Conservation (phyloP, 495 filamentous ascomycete genomes). For the Aspergillus cavernicola region DNA sequence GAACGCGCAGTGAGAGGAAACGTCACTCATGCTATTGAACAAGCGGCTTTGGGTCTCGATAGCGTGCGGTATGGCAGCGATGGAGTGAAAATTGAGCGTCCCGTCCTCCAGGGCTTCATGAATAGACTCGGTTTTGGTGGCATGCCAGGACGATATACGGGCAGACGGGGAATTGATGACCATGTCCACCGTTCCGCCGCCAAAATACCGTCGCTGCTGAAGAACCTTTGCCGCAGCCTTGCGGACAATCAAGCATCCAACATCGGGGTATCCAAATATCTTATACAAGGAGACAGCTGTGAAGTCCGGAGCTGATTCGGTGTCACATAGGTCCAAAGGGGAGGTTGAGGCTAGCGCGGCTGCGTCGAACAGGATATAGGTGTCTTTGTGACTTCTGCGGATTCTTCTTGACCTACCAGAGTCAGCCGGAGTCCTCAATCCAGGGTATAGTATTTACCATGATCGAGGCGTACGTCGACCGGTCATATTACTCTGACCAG, state of each 20-base stretch:
- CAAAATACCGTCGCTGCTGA: slow-evolving; percentile 64
- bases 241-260: slow-evolving; percentile 68
- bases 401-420: slow-evolving; percentile 54
- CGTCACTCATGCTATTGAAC: slow-evolving; percentile 57
- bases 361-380: slow-evolving; percentile 67
- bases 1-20: slow-evolving; percentile 60
- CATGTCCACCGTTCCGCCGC: slow-evolving; percentile 73
- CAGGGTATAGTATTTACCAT: neutral
- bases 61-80: slow-evolving; percentile 66
- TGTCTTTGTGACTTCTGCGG: slow-evolving; percentile 44
- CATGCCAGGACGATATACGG: slow-evolving; percentile 48
- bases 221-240: slow-evolving; percentile 60
- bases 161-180: slow-evolving; percentile 51
- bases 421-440: neutral
- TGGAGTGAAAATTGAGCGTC: slow-evolving; percentile 74
- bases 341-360: slow-evolving; percentile 68
- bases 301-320: slow-evolving; percentile 65
- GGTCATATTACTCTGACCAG: slow-evolving; percentile 77
- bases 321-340: slow-evolving; percentile 58
- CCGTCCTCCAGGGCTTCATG: slow-evolving; percentile 75
- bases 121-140: slow-evolving; percentile 52
- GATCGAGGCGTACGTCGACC: slow-evolving; percentile 58
- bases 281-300: slow-evolving; percentile 73
- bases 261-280: slow-evolving; percentile 76
- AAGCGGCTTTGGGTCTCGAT: slow-evolving; percentile 61